Evolutionary conservation across 1,139 yeast species (phyloP).

Genomic region (Diutina siamensis): DNA sequence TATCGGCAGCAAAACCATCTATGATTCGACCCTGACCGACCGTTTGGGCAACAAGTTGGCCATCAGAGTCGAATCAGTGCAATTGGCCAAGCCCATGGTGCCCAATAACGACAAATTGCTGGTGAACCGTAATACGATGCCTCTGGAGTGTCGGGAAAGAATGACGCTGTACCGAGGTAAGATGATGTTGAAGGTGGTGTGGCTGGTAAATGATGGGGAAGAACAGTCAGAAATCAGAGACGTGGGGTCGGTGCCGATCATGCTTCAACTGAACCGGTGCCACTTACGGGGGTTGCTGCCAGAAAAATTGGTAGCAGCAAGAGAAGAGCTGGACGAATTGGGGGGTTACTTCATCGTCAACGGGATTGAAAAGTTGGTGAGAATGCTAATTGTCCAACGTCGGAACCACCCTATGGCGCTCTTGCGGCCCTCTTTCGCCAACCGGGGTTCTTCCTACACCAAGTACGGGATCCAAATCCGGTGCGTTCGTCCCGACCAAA

Average conservation of each 20-base stretch:
- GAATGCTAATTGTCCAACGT: slow-evolving; percentile 97
- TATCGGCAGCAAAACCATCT: slow-evolving; percentile 75
- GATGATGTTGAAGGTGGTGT: slow-evolving; percentile 63
- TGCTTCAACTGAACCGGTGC: slow-evolving; percentile 85
- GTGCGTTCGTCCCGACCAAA: slow-evolving; percentile 91
- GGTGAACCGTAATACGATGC: slow-evolving; percentile 70
- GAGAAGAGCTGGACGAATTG: slow-evolving; percentile 90
- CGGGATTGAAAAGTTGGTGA: slow-evolving; percentile 91
- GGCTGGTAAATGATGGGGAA: slow-evolving; percentile 82
- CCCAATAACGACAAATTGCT: slow-evolving; percentile 68
- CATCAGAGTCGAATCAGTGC: slow-evolving; percentile 77
- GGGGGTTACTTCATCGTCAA: slow-evolving; percentile 96
- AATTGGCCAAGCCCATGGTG: slow-evolving; percentile 73
- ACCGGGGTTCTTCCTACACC: slow-evolving; percentile 87
- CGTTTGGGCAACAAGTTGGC: slow-evolving; percentile 74
- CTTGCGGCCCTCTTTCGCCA: slow-evolving; percentile 86
- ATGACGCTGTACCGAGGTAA: slow-evolving; percentile 66
- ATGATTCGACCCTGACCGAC: slow-evolving; percentile 61
- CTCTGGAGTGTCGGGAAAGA: slow-evolving; percentile 87
- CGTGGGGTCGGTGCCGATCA: slow-evolving; percentile 84
- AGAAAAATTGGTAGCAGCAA: slow-evolving; percentile 57
- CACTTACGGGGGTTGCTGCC: slow-evolving; percentile 81
- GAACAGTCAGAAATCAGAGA: slow-evolving; percentile 76
- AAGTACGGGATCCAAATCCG: slow-evolving; percentile 90
- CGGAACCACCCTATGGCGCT: slow-evolving; percentile 98